A percentile compares a stretch with the other conserved stretches of the same genome.
These are phyloP conservation scores for Eucalyptus erythrocorys DNA, from an alignment of 345 rosid species.

Conservation along the genomic window DNA sequence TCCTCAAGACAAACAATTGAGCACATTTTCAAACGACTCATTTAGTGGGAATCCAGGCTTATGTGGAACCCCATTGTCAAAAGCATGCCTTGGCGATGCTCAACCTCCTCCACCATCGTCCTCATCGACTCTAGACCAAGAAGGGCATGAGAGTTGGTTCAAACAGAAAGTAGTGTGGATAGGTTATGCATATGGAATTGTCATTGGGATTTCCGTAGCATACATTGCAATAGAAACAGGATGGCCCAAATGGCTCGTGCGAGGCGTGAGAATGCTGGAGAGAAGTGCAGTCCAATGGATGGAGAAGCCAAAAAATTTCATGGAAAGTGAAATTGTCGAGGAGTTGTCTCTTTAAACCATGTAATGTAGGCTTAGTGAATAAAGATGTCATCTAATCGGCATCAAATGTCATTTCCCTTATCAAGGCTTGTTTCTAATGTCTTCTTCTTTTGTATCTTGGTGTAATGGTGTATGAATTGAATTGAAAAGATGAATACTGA, in stretches of 20 bases:
- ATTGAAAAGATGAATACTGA: neutral
- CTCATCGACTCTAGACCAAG: rapidly evolving
- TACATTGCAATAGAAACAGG: neutral
- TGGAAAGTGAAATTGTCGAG: neutral
- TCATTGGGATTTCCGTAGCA: neutral
- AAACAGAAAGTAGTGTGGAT: neutral
- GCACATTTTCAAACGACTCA: neutral
- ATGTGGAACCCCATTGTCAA: neutral
- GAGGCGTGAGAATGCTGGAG: neutral
- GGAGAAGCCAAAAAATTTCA: neutral
- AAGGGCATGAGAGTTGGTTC: neutral
- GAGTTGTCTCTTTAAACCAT: neutral
- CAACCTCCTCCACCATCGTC: neutral
- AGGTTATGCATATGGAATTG: neutral
- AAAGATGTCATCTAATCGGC: neutral
- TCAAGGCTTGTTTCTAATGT: neutral
- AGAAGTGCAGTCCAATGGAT: neutral
- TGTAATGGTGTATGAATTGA: no score
- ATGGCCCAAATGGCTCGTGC: neutral
- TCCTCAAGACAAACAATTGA: neutral
- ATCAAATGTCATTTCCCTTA: neutral
- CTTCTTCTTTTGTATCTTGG: neutral
- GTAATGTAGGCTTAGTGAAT: neutral
- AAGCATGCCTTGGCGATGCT: neutral
- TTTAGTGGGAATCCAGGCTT: neutral